phyloP scores from a whole-genome alignment of 2,329 filamentous ascomycete genomes.

The Sclerotinia glacialis region DNA sequence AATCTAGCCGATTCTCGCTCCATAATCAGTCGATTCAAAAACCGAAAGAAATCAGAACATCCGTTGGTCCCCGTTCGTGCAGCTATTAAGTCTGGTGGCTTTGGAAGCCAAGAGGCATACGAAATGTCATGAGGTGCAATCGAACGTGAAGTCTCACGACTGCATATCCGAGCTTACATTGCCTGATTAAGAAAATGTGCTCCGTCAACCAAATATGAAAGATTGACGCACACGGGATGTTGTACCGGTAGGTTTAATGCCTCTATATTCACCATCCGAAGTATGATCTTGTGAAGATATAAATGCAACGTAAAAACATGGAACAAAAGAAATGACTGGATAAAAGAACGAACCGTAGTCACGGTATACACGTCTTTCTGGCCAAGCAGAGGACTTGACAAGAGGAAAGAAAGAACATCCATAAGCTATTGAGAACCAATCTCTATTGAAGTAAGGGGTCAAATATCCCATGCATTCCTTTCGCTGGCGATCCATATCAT shows the following conservation, averaged over 20 bases:
- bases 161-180: neutral
- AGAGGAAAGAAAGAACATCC: neutral
- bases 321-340: neutral
- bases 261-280: neutral
- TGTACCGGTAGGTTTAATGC: neutral
- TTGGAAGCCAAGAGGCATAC: neutral
- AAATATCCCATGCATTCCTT: neutral
- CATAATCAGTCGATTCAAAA: neutral
- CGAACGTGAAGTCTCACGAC: neutral
- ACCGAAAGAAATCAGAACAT: neutral
- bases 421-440: neutral
- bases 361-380: neutral
- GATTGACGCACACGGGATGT: neutral
- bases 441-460: neutral
- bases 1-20: neutral
- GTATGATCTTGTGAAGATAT: neutral
- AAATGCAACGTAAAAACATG: neutral
- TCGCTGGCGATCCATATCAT: conserved; percentile 16
- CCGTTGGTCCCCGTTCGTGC: neutral
- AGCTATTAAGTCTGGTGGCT: neutral
- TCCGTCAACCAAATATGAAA: neutral
- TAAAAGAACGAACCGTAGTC: neutral
- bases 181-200: neutral
- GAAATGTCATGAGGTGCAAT: neutral
- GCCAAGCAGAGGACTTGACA: neutral